Evolutionary conservation across 2,329 filamentous ascomycete species (phyloP).

Genomic region (Fusarium cicatricum): DNA sequence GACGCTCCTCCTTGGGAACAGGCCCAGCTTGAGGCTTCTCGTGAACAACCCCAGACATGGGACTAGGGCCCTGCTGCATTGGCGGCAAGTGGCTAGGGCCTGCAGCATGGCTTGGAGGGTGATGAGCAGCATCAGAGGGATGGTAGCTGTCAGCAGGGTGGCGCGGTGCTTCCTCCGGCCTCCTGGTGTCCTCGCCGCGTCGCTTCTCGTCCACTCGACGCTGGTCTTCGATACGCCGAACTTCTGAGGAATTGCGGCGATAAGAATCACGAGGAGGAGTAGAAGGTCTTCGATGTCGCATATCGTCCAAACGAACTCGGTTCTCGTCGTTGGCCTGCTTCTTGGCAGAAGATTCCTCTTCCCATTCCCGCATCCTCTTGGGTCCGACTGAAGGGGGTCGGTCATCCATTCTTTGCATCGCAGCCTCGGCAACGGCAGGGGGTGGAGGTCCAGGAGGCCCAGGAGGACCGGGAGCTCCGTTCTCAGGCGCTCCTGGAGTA

Average conservation of each 20-base stretch:
- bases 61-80: slow-evolving; percentile 67
- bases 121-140: slow-evolving; percentile 91
- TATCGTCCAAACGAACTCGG: slow-evolving; percentile 85
- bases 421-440: slow-evolving; percentile 68
- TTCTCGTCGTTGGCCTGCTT: slow-evolving; percentile 91
- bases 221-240: slow-evolving; percentile 70
- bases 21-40: slow-evolving; percentile 52
- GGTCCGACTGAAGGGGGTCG: slow-evolving; percentile 81
- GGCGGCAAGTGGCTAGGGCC: slow-evolving; percentile 65
- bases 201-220: slow-evolving; percentile 70
- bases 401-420: slow-evolving; percentile 68
- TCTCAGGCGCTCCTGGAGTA: slow-evolving; percentile 69
- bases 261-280: slow-evolving; percentile 75
- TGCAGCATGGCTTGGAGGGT: slow-evolving; percentile 65
- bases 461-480: slow-evolving; percentile 53
- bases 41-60: slow-evolving; percentile 62
- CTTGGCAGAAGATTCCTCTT: slow-evolving; percentile 80
- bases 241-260: slow-evolving; percentile 80
- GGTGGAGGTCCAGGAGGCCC: slow-evolving; percentile 61
- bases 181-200: slow-evolving; percentile 65
- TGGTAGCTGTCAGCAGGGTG: slow-evolving; percentile 83
- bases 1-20: slow-evolving; percentile 67
- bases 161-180: slow-evolving; percentile 70
- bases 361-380: slow-evolving; percentile 93
- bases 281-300: slow-evolving; percentile 79